Conservation (phyloP, 345 rosid species). For the Angophora floribunda region DNA sequence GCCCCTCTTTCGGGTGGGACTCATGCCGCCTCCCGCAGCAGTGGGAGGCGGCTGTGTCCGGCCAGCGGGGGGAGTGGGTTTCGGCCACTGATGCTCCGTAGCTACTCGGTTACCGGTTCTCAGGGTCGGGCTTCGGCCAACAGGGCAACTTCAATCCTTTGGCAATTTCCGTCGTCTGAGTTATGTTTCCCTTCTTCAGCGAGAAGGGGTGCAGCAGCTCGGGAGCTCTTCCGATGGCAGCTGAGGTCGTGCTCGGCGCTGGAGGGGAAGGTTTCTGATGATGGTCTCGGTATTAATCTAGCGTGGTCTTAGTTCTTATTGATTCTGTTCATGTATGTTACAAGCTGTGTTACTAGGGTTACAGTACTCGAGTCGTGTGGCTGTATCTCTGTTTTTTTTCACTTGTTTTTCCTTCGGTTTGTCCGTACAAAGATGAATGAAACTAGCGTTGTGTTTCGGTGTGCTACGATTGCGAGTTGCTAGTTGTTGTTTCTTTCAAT, state of each 20-base stretch:
- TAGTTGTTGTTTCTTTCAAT: not conserved
- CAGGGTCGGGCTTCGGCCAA: not conserved
- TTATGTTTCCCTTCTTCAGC: not conserved
- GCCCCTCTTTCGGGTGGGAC: not conserved
- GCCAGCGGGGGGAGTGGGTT: not conserved
- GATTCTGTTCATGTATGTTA: not conserved
- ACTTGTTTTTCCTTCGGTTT: not conserved
- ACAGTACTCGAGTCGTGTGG: not conserved
- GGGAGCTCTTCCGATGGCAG: not conserved
- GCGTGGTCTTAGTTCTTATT: not conserved
- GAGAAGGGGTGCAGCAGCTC: not conserved
- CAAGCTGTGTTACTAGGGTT: not conserved
- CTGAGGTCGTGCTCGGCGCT: not conserved
- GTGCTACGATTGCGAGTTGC: not conserved
- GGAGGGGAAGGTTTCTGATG: not conserved
- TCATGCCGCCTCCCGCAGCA: not conserved
- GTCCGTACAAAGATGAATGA: not conserved
- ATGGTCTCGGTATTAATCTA: not conserved
- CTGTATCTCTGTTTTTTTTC: not conserved
- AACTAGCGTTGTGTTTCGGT: not conserved
- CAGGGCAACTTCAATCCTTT: constrained; percentile 36
- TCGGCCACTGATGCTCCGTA: not conserved
- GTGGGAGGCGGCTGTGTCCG: not conserved
- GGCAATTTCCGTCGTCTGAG: constrained; percentile 8
- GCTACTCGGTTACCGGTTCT: not conserved